A percentile compares a stretch with the other conserved stretches of the same genome.
These are phyloP conservation scores for Blastomyces gilchristii DNA, from an alignment of 2,329 filamentous ascomycete species.

Conservation along the genomic window DNA sequence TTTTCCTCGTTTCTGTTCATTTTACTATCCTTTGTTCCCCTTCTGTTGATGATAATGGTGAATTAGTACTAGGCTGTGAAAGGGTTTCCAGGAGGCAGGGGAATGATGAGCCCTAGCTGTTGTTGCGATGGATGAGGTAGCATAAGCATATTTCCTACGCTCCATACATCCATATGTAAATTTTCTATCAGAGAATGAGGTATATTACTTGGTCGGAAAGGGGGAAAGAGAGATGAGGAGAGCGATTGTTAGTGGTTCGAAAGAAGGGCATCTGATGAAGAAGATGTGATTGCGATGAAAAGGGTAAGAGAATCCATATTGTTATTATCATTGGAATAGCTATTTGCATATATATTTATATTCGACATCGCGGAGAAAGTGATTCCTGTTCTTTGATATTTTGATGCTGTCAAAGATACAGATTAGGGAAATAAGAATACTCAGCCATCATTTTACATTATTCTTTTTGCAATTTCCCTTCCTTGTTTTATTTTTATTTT, in stretches of 20 bases:
- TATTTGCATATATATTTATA: not conserved
- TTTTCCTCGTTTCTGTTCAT: not conserved
- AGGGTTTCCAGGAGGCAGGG: not conserved
- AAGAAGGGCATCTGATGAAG: not conserved
- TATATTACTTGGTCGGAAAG: not conserved
- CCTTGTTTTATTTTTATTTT: not conserved
- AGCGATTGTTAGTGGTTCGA: not conserved
- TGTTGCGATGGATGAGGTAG: not conserved
- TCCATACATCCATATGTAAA: not conserved
- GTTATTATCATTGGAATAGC: not conserved
- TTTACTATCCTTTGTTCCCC: not conserved
- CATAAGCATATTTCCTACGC: not conserved
- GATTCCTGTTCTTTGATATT: not conserved
- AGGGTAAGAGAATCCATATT: not conserved
- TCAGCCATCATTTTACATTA: not conserved
- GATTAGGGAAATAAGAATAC: not conserved
- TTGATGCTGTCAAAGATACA: not conserved
- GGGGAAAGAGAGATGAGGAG: not conserved
- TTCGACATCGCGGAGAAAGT: not conserved
- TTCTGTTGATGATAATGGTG: not conserved
- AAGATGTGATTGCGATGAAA: not conserved
- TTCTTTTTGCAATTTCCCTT: not conserved
- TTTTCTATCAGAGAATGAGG: not conserved
- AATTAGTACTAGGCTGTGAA: not conserved
- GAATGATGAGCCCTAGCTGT: not conserved